Percentiles rank a stretch among this genome's conserved stretches.
phyloP scores from a whole-genome alignment of 306 rosid species.

The Lablab purpureus region DNA sequence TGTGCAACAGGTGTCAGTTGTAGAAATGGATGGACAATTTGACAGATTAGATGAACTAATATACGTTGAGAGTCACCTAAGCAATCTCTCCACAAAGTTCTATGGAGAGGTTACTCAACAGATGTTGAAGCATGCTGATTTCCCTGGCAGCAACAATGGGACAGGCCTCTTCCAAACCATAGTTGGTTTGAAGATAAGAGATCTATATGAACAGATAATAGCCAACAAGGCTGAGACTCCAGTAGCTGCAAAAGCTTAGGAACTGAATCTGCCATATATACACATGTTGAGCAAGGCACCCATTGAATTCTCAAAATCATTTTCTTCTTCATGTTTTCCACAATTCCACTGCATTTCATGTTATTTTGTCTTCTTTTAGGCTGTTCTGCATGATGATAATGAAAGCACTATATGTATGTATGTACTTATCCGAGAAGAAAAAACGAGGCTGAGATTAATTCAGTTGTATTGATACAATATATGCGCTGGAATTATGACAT shows the following conservation, averaged over 20 bases:
- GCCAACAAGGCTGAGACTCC: constrained; percentile 65
- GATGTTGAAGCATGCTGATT: constrained; percentile 96
- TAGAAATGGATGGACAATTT: constrained; percentile 99
- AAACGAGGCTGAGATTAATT: constrained; percentile 50
- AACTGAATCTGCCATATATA: constrained; percentile 26
- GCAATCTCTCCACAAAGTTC: constrained; percentile 91
- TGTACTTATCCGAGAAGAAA: constrained; percentile 51
- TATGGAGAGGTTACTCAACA: constrained; percentile 99
- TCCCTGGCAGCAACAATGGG: constrained; percentile 98
- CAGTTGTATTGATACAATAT: constrained; percentile 42
- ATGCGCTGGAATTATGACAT: background rate
- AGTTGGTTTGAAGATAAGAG: constrained; percentile 91
- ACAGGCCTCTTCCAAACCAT: constrained; percentile 99
- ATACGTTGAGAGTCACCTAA: constrained; percentile 95
- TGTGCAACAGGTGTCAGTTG: constrained; percentile 74
- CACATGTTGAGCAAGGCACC: constrained; percentile 44
- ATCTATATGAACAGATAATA: constrained; percentile 81
- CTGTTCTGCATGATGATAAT: constrained; percentile 53
- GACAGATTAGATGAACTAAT: constrained; percentile 98
- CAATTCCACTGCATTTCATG: constrained; percentile 36
- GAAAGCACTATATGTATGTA: constrained; percentile 46
- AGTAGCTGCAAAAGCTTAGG: constrained; percentile 72
- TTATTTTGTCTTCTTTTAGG: constrained; percentile 50
- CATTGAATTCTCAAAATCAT: constrained; percentile 37
- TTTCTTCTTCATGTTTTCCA: constrained; percentile 42